Evolutionary conservation across 1,139 yeast species (phyloP).

Genomic region (Ogataea hybrid): DNA sequence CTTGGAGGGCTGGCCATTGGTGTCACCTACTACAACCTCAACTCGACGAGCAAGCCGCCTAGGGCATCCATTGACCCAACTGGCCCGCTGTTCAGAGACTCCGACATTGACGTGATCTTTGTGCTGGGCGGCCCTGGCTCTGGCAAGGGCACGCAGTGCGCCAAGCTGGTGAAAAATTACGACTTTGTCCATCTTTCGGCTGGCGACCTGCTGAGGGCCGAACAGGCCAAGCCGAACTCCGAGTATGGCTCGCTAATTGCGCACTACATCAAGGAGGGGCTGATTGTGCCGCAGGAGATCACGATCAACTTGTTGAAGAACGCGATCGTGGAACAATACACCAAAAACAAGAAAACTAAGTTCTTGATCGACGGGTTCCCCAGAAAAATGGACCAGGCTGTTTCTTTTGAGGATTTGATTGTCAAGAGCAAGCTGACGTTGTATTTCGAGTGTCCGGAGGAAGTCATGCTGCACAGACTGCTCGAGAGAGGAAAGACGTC

Average conservation of each 20-base stretch:
- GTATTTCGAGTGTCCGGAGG: conserved; percentile 93
- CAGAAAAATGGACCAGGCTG: conserved; percentile 96
- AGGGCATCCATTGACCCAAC: conserved; percentile 31
- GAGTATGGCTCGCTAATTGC: conserved; percentile 84
- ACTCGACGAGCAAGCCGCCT: conserved; percentile 30
- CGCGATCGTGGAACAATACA: conserved; percentile 61
- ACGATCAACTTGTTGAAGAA: conserved; percentile 80
- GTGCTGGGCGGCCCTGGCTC: conserved; percentile 92
- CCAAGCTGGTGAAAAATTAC: conserved; percentile 72
- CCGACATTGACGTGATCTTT: conserved; percentile 74
- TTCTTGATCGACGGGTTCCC: conserved; percentile 97
- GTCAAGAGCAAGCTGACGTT: conserved; percentile 76
- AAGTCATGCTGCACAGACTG: conserved; percentile 79
- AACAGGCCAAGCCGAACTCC: conserved; percentile 80
- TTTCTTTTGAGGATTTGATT: conserved; percentile 80
- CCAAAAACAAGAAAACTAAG: conserved; percentile 50
- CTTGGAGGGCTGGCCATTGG: conserved; percentile 30
- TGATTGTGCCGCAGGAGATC: conserved; percentile 93
- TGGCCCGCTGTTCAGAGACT: conserved; percentile 44
- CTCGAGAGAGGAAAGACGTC: conserved; percentile 92
- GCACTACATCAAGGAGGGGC: conserved; percentile 79
- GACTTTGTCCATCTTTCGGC: conserved; percentile 89
- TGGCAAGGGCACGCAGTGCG: conserved; percentile 97
- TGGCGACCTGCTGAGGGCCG: conserved; percentile 92
- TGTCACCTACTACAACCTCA: conserved; percentile 29